Conservation (phyloP, 2,329 filamentous ascomycete genomes). For the Septoria linicola region DNA sequence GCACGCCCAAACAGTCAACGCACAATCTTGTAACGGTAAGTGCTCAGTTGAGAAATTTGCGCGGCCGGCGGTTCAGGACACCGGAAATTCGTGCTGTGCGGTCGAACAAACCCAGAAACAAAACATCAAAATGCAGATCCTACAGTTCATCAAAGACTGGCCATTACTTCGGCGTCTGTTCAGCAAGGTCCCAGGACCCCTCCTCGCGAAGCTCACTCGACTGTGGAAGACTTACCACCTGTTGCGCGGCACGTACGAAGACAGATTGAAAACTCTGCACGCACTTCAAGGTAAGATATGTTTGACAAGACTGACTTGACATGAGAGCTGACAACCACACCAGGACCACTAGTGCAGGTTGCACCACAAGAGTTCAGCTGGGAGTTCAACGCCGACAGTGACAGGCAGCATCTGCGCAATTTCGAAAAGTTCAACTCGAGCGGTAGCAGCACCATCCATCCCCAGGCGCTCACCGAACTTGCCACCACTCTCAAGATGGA, state of each 20-base stretch:
- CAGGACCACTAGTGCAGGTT: slow-evolving; percentile 25
- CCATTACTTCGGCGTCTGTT: slow-evolving; percentile 8
- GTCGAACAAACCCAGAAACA: background rate
- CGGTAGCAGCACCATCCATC: background rate
- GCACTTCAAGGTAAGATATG: slow-evolving; percentile 15
- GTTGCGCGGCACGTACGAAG: slow-evolving; percentile 22
- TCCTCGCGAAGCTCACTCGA: slow-evolving; percentile 25
- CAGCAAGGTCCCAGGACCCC: slow-evolving; percentile 22
- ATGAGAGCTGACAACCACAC: background rate
- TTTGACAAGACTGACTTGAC: background rate
- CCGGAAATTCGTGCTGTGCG: too few relatives aligned
- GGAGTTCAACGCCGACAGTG: background rate
- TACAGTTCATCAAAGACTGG: slow-evolving; percentile 9
- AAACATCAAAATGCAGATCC: slow-evolving; percentile 8
- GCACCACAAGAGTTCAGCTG: slow-evolving; percentile 13
- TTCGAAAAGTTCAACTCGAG: background rate
- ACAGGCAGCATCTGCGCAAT: background rate
- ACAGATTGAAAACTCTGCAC: slow-evolving; percentile 22
- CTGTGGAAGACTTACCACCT: slow-evolving; percentile 27
- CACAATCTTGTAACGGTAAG: background rate
- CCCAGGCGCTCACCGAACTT: background rate
- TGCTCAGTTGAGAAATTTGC: too few relatives aligned
- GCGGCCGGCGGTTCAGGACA: too few relatives aligned
- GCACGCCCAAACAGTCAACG: background rate
- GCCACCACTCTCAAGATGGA: slow-evolving; percentile 16